Evolutionary conservation across 345 rosid species (phyloP), one percentile per base, ranked within the genome.

Genomic region (Schrenkiella parvula): DNA sequence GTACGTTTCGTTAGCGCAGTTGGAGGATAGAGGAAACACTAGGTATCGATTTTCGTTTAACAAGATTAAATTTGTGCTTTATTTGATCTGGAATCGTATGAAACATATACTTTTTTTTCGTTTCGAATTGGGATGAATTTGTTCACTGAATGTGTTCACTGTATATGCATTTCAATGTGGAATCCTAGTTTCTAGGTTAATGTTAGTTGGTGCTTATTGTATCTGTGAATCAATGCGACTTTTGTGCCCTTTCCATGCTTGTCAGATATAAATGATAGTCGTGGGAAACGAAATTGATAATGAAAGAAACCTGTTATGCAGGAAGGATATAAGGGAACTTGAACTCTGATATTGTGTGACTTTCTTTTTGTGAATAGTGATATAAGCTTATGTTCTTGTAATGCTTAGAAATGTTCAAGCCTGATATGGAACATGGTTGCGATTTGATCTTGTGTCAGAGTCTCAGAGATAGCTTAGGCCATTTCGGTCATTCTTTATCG

Each of bases 1-100:
- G 73, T 90, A 88, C 25, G 89, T 87, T 57, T 57, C 93, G 6
- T 62, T 89, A 62, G 81, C 87, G 1, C 87, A 84, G 60, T 68
- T 92, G 31, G 87, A 87, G 52, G 74, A 89, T 76, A 47, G 90
- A 81, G 26, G 87, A 79, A 50, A 23, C 34, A 74, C 81, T 22
- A 87, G 91, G 98, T 92, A 80, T 14, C 19, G 29, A 9, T 51
- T 54, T 52, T n/a, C 52, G 42, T 47, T 35, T n/a, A 15, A n/a
- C 29, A 13, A 19, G 44, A 31, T 38, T 44, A n/a, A 1, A 21
- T 61, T 14, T 61, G 47, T 62, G 38, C 23, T 15, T 28, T 22
- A 6, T 28, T 19, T 60, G 60, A 34, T 70, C 21, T 47, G 26
- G 66, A 43, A 46, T 70, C 2, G 10, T 3, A 28, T 1, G 21